A percentile compares a stretch with the other conserved stretches of the same genome.
Evolutionary conservation across 225 moss, liverwort and hornwort species (phyloP).

Genomic region (Polytrichum formosum): DNA sequence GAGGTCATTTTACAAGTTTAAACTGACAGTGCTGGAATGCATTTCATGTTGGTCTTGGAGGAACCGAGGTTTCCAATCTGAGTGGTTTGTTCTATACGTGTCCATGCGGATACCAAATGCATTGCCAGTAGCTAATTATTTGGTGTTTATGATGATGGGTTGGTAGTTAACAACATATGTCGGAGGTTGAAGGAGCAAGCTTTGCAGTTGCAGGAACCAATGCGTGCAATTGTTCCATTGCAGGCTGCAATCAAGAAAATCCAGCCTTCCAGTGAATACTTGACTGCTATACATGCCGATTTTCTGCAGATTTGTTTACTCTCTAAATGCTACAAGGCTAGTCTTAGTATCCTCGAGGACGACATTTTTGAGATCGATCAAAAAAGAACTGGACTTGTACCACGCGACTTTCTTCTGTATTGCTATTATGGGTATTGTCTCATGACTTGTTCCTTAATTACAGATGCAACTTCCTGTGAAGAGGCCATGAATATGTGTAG

Average conservation of each 20-base stretch:
- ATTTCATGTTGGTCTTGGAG: too few relatives aligned
- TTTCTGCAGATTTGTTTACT: constrained; percentile 85
- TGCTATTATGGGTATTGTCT: constrained; percentile 89
- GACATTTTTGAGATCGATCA: constrained; percentile 99
- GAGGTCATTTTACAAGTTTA: too few relatives aligned
- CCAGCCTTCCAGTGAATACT: constrained; percentile 86
- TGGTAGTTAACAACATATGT: constrained; percentile 80
- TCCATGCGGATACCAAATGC: too few relatives aligned
- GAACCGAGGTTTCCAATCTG: too few relatives aligned
- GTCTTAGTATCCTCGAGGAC: constrained; percentile 78
- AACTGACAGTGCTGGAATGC: too few relatives aligned
- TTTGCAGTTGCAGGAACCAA: constrained; percentile 73
- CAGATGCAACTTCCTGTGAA: background rate
- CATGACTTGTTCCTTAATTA: background rate
- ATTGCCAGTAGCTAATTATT: background rate
- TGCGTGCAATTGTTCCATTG: constrained; percentile 73
- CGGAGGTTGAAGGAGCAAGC: constrained; percentile 94
- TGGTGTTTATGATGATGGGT: constrained; percentile 5
- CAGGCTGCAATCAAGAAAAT: constrained; percentile 82
- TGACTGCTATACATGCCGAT: constrained; percentile 94
- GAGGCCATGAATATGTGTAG: background rate
- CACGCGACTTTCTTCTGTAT: constrained; percentile 93
- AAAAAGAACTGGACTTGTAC: constrained; percentile 83
- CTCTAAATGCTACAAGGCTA: constrained; percentile 90
- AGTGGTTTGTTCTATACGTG: too few relatives aligned